Base-by-base conservation (phyloP, 2,329 filamentous ascomycete genomes). In the Cercospora zeae-maydis region DNA sequence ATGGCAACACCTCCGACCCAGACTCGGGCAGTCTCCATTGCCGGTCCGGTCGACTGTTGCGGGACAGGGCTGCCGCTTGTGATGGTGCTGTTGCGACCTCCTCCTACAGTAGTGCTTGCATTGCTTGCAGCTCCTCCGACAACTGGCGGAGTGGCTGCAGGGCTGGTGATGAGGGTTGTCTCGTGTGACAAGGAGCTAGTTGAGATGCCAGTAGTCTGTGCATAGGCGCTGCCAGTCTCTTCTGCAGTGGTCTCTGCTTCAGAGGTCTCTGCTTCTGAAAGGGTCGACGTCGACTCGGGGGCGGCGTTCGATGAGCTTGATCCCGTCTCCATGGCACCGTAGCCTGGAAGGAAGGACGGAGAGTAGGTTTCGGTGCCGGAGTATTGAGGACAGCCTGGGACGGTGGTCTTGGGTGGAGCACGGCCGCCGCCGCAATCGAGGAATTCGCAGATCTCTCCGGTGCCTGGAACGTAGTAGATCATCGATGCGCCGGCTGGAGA, bases 361-460 rank as follows among this genome's bases (percentile, higher is more conserved):
- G 78, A 78, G 74, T 85, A 84, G 11, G 80, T 82, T 14, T 77
- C 82, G 27, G 84, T 85, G 66, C 85, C 86, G 2, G 72, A 69
- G 78, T 88, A 88, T 3, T 61, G 70, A 1, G 75, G 71, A 71
- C 87, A 90, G 2, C 86, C 87, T 0, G 87, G 87, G 21, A 86
- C 82, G 27, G 80, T 82, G 14, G 83, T 85, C 78, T 71, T 88
- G 64, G 85, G 83, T 2, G 87, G 85, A 8, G 86, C 87, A 51
- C 83, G 81, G 60, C 86, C 87, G 67, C 87, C 87, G 62, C 87
- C 87, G 75, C 87, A 89, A 81, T 89, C 87, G 68, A 86, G 80
- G 65, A 84, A 72, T 10, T 79, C 78, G 80, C 87, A 89, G 72
- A 89, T 78, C 78, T 89, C 86, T 72, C 86, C 85, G 16, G 82